Evolutionary conservation across 2,329 filamentous ascomycete species (phyloP), one percentile per base, ranked within the genome.

Genomic region (Colletotrichum liaoningense): DNA sequence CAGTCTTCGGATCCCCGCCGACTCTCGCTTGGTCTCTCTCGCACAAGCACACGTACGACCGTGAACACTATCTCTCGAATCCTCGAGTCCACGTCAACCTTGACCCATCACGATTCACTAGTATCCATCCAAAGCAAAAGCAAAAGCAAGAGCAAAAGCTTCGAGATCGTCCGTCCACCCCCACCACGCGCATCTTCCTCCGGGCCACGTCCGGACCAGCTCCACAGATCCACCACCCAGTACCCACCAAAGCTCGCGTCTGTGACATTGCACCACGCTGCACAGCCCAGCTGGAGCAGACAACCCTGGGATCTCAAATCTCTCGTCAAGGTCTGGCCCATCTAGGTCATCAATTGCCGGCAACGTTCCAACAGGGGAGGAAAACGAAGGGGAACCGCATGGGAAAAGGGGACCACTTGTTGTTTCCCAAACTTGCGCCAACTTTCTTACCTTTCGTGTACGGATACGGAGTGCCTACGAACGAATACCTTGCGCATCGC

Each of bases 181-280:
- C 30, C 64, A 28, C 62, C n/a, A 30, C 14, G 16, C 22, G 9
- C 56, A 14, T 60, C 33, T 33, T 22, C 7, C 22, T 56, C 52
- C 42, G 42, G 42, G 42, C 42, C 28, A 60, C 52, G 33, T 49
- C 66, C 70, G 42, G 60, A 19, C 42, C 46, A 70, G 67, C 60
- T 73, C 67, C 67, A 70, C 60, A 56, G 59, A 65, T 65, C 67
- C 70, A 70, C 67, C 60, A 49, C 30, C 35, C 26, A 57, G 55
- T 28, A 30, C 19, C 59, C 59, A 49, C 68, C 56, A 52, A 49
- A 63, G 57, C 69, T 63, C 42, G 11, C 28, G 33, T 28, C 62
- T 64, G 62, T 49, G 54, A 64, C 49, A 55, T 49, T 69, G 60
- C 67, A 65, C 33, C 67, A 52, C 16, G 42, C 38, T 73, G 70